phyloP scores from a whole-genome alignment of 371 early-diverging fungal genomes.

The Mortierella sp. region DNA sequence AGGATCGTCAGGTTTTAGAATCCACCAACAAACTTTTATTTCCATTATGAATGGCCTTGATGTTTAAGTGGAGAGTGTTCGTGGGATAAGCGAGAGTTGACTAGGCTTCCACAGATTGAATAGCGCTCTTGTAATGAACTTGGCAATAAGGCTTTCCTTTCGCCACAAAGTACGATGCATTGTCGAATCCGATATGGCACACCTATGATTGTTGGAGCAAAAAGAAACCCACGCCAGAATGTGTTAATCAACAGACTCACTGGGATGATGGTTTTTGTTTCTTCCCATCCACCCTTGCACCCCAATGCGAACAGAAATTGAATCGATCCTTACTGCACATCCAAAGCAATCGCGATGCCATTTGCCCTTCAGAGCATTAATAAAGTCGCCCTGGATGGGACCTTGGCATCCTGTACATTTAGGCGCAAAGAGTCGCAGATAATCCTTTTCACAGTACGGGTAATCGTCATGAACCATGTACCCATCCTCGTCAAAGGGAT shows the following conservation, averaged over 20 bases:
- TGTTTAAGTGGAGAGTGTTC: too few species aligned
- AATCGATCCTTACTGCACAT: constrained; percentile 67
- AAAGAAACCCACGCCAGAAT: too few species aligned
- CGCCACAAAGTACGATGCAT: constrained; percentile 59
- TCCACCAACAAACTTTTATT: too few species aligned
- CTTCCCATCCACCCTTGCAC: too few species aligned
- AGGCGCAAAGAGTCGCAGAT: constrained; percentile 67
- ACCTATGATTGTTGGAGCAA: constrained; percentile 39
- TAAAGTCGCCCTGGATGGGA: constrained; percentile 65
- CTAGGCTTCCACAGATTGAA: neutral
- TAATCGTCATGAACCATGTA: constrained; percentile 79
- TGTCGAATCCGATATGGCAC: constrained; percentile 64
- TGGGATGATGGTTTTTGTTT: too few species aligned
- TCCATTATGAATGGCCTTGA: too few species aligned
- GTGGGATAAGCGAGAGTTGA: too few species aligned
- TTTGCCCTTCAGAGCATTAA: constrained; percentile 67
- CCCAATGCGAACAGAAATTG: too few species aligned
- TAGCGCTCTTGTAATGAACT: constrained; percentile 59
- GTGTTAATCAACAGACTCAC: too few species aligned
- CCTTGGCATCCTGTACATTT: constrained; percentile 73
- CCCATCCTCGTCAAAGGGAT: constrained; percentile 65
- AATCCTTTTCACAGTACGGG: constrained; percentile 82
- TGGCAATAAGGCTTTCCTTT: constrained; percentile 74
- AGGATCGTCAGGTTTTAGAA: too few species aligned
- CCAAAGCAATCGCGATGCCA: constrained; percentile 82